Conservation (phyloP, 352 stramenopile genomes). For the Plasmopara halstedii region DNA sequence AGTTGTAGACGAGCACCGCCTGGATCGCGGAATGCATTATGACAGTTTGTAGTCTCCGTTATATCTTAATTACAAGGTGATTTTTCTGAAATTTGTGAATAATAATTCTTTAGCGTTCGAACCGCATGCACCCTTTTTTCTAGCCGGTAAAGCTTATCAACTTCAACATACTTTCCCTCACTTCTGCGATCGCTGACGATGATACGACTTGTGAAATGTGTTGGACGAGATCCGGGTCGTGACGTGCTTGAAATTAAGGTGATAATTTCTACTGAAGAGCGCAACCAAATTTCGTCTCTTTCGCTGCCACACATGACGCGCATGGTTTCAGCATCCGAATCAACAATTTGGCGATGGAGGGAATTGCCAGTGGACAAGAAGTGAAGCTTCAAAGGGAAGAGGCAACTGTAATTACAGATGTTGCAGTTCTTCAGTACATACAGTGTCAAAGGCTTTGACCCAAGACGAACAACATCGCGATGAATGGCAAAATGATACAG, state of each 20-base stretch:
- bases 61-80: constrained; percentile 32
- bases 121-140: background rate
- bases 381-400: background rate
- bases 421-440: background rate
- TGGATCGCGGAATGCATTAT: constrained; percentile 19
- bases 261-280: background rate
- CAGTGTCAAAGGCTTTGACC: background rate
- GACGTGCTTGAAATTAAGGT: constrained; percentile 9
- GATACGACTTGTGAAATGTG: no score
- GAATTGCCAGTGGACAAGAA: constrained; percentile 1
- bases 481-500: constrained; percentile 10
- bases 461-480: constrained; percentile 1
- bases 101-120: background rate
- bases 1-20: constrained; percentile 82
- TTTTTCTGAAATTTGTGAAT: constrained; percentile 2
- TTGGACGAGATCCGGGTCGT: constrained; percentile 14
- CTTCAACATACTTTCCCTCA: no score
- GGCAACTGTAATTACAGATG: background rate
- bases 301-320: constrained; percentile 16
- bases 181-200: no score
- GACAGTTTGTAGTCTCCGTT: constrained; percentile 26
- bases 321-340: constrained; percentile 1
- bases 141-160: background rate
- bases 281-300: no score
- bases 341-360: background rate